Evolutionary conservation across 75 land plant genomes (phyloP), one percentile per base, ranked within the genome.

Genomic region (Selaginella tamariscina): DNA sequence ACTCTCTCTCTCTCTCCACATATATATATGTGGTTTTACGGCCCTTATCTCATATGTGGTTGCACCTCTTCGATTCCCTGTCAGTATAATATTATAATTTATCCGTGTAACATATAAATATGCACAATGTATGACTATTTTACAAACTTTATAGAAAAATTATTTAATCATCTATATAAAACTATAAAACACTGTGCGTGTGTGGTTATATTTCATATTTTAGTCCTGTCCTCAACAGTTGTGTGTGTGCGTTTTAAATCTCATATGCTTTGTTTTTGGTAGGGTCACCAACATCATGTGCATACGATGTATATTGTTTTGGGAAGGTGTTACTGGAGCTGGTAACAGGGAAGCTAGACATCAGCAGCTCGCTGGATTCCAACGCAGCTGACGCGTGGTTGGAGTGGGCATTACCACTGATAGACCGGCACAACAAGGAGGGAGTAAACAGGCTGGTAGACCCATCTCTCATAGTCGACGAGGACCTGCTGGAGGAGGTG

Each of bases 271-370:
- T 39, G 49, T 39, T 39, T 39, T 5, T 15, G 15, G 49, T 15
- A 39, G 69, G 62, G 21, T 24, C 68, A 18, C 66, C 80, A n/a
- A 71, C 84, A 31, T 72, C 78, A 28, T 85, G 91, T 74, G 78
- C 96, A 11, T 82, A 85, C 63, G 98, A 93, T 71, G 86, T 93
- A 1, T 87, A 84, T 75, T 84, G 88, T 78, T 83, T 89, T 30
- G 98, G 98, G 39, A 89, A 89, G 57, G 96, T 93, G 28, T 69
- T 93, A 44, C 78, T 93, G 66, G 98, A 89, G 79, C 80, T 93
- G 24, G 88, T 93, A 1, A 86, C 98, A 0, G 98, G 98, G 29
- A 89, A 89, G 73, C 76, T 89, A 0, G 98, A 90, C 22, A 83
- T 93, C 32, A 89, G 98, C 65, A 81, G 85, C 20, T 77, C 90